Base-by-base conservation (phyloP, 1,284 basidiomycete genomes). In the Lignosus rhinocerotis region DNA sequence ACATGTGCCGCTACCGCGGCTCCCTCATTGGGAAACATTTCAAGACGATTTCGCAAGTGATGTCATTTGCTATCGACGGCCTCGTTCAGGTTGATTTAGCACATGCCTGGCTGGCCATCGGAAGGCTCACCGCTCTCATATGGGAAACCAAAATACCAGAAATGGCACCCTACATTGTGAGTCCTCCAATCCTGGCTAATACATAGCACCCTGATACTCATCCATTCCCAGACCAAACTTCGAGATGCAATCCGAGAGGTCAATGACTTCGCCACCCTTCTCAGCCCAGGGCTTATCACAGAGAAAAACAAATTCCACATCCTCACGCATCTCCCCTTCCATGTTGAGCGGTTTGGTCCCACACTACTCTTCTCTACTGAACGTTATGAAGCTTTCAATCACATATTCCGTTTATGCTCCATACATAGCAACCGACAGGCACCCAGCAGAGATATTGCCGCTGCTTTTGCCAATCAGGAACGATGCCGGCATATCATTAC, bases 1-100 rank as follows among this genome's bases (percentile, higher is more conserved):
- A 73, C 34, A 70, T 73, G n/a, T 61, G 59, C 38, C 59, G 48
- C 0, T 71, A 73, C 49, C 61, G 62, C 6, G 68, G 68, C 0
- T 57, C 59, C 3, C 60, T 75, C 0, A 73, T 71, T 21, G 70
- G 73, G 0, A 72, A 72, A 50, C 72, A 75, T 36, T 72, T 73
- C 63, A 72, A 73, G 52, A 69, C 60, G 8, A 54, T 75, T 1
- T 54, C 55, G 2, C 72, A 75, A 44, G 56, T 70, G 0, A 70
- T 72, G 63, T 46, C 67, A 1, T 73, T 70, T 56, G 48, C 66
- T 5, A 52, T 72, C 1, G 60, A 61, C n/a, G 66, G 66, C 25
- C 59, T 75, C 2, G 65, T n/a, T n/a, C n/a, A n/a, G n/a, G n/a
- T n/a, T n/a, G n/a, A n/a, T n/a, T n/a, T n/a, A n/a, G n/a, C n/a